Percentiles rank a stretch among this genome's conserved stretches.
These are phyloP conservation scores for Fusarium incarnatum DNA, from an alignment of 2,329 filamentous ascomycete genomes.

Conservation along the genomic window DNA sequence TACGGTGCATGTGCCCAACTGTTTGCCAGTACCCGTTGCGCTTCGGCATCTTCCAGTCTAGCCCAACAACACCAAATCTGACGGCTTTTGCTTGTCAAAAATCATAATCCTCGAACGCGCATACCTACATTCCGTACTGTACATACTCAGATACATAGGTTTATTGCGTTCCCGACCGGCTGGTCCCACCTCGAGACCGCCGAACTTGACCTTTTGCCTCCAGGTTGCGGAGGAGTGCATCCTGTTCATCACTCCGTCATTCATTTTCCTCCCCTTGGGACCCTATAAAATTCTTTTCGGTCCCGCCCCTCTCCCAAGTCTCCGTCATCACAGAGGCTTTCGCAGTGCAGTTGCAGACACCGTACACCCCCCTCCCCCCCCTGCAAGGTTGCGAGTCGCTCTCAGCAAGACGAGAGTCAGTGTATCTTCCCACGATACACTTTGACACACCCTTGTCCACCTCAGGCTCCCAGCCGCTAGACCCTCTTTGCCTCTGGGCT, in stretches of 20 bases:
- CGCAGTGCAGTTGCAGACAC: conserved; percentile 31
- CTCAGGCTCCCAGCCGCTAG: conserved; percentile 51
- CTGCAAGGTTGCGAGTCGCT: conserved; percentile 43
- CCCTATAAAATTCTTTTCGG: conserved; percentile 51
- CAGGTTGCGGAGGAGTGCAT: conserved; percentile 44
- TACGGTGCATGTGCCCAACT: conserved; percentile 4
- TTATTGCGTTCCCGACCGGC: conserved; percentile 18
- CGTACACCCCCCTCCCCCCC: conserved; percentile 28
- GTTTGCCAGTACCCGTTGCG: conserved; percentile 31
- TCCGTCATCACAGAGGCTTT: conserved; percentile 45
- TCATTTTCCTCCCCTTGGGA: conserved; percentile 40
- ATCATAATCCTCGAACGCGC: conserved; percentile 28
- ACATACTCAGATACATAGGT: conserved; percentile 5
- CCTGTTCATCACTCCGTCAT: conserved; percentile 48
- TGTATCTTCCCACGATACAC: conserved; percentile 45
- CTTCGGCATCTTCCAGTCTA: conserved; percentile 39
- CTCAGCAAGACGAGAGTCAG: conserved; percentile 47
- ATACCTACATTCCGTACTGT: conserved; percentile 10
- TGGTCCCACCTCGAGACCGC: conserved; percentile 36
- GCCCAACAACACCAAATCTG: conserved; percentile 23
- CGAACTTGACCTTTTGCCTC: conserved; percentile 15
- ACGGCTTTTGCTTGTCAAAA: conserved; percentile 15
- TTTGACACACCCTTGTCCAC: conserved; percentile 46
- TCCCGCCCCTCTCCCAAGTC: conserved; percentile 44
- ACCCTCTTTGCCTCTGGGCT: conserved; percentile 51